Evolutionary conservation across 1,139 yeast genomes (phyloP), one percentile per base, ranked within the genome.

Genomic region (Pichia sp.): DNA sequence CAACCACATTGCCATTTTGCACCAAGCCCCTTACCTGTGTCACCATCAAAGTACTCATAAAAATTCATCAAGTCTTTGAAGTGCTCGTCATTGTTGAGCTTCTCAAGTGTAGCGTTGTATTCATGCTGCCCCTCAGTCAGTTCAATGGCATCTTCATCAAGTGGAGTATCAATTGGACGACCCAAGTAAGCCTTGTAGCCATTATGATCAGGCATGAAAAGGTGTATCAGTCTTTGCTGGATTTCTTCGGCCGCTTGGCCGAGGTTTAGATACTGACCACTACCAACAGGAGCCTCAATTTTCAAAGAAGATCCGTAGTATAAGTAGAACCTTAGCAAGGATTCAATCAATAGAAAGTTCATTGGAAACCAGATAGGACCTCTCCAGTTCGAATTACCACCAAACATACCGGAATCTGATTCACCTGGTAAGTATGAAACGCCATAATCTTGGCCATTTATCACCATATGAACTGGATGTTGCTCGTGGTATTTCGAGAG

Each of bases 301-400:
- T 83, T 83, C 53, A 88, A 72, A 32, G 73, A 79, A 16, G 91
- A 79, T 14, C 97, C 97, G 57, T 87, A 87, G 65, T 87, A 88
- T 58, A 88, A 67, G 60, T 81, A 87, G 58, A 86, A 87, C 52
- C 96, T 71, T 59, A 88, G 94, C 50, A 88, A 67, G 0, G 96
- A 78, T 63, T 88, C 97, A 40, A 87, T 87, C 34, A 88, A 66
- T 46, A 88, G 65, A 60, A 88, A 88, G 54, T 84, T 87, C 11
- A 87, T 86, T 18, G 97, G 96, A 67, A 88, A 86, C 97, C 97
- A 88, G 53, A 88, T 86, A n/a, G 97, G 96, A 5, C 97, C 97
- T 61, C 97, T 72, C 97, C 97, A 88, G 60, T 87, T 88, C 21
- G 96, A 86, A 57, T 88, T 88, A 47, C 97, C 97, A 39, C 97